These are phyloP conservation scores for Verticillium longisporum DNA, from an alignment of 2,329 filamentous ascomycete genomes.

Conservation along the genomic window DNA sequence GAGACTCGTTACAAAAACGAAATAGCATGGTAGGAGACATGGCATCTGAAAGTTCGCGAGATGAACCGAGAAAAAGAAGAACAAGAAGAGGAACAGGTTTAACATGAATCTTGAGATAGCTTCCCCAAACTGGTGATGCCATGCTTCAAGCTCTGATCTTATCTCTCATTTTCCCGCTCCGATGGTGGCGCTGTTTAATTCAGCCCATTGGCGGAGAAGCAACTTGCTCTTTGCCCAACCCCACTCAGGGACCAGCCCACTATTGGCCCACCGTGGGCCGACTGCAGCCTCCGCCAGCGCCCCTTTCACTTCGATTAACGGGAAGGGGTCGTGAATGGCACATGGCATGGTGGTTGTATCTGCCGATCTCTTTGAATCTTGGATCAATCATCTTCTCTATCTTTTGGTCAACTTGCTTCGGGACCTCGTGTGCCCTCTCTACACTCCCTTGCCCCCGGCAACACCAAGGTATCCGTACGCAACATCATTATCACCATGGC, in stretches of 20 bases:
- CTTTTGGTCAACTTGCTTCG: not conserved
- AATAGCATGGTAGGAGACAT: not conserved
- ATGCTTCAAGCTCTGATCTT: not conserved
- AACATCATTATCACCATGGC: constrained; percentile 32
- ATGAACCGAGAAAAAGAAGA: no score
- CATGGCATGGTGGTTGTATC: not conserved
- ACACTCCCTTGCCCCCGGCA: not conserved
- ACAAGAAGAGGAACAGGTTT: not conserved
- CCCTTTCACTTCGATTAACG: not conserved
- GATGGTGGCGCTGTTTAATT: not conserved
- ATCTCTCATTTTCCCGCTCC: not conserved
- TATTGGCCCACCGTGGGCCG: not conserved
- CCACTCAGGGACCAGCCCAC: not conserved
- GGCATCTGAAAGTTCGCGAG: no score
- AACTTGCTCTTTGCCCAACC: not conserved
- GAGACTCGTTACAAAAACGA: no score
- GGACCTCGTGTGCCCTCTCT: not conserved
- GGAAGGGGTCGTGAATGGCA: not conserved
- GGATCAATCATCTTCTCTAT: not conserved
- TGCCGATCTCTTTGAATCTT: not conserved
- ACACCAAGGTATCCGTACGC: not conserved
- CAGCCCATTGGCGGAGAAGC: not conserved
- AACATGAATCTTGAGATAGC: not conserved
- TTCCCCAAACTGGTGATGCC: no score
- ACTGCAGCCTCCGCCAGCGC: not conserved